A percentile compares a stretch with the other conserved stretches of the same genome.
phyloP scores from a whole-genome alignment of 345 rosid species.

The Acer negundo region DNA sequence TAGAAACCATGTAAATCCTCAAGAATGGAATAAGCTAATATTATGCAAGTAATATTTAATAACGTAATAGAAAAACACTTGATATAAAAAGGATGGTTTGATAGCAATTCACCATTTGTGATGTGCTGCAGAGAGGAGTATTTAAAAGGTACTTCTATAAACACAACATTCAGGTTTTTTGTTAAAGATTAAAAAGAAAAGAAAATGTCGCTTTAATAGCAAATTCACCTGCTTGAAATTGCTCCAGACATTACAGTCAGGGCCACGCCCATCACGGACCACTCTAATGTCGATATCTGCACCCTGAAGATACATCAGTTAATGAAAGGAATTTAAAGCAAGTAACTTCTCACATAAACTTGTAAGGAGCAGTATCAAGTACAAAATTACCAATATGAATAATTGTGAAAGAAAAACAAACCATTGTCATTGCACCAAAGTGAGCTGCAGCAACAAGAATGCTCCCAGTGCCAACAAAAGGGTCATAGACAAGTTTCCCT shows the following conservation, averaged over 20 bases:
- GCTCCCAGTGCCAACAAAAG: conserved; percentile 98
- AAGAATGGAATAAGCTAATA: not conserved
- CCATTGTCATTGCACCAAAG: conserved; percentile 94
- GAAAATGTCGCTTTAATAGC: not conserved
- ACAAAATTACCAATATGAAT: not conserved
- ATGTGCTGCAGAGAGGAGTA: not conserved
- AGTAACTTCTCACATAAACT: conserved; percentile 3
- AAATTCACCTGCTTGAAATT: conserved; percentile 89
- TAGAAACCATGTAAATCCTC: not conserved
- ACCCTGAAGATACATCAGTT: conserved; percentile 54
- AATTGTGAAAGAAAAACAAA: conserved; percentile 27
- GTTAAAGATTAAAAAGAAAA: not conserved
- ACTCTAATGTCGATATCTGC: conserved; percentile 97
- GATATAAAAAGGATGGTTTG: too few relatives aligned
- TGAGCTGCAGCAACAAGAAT: conserved; percentile 92
- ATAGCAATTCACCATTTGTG: not conserved
- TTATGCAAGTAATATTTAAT: not conserved
- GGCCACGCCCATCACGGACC: conserved; percentile 97
- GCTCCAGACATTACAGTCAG: conserved; percentile 96
- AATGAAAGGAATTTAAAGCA: conserved; percentile 8
- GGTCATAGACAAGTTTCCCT: conserved; percentile 90
- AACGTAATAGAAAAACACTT: not conserved
- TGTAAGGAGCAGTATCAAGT: not conserved
- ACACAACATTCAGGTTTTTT: not conserved
- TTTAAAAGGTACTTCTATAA: not conserved